phyloP scores from a whole-genome alignment of 2,329 filamentous ascomycete species.

The Fusarium goolgardi region DNA sequence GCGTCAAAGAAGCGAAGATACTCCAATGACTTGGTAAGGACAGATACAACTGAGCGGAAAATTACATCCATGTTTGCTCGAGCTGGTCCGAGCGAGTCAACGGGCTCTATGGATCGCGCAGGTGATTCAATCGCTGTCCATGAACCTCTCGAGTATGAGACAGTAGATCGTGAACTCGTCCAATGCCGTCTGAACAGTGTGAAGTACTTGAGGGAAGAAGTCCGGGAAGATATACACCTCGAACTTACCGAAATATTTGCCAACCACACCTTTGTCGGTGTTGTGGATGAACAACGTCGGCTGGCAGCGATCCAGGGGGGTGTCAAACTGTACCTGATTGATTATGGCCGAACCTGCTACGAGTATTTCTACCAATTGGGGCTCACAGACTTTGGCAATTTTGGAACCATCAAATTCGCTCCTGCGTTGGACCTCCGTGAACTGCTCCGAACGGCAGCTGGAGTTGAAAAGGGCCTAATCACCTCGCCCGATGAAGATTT shows the following conservation, averaged over 20 bases:
- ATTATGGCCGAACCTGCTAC: conserved; percentile 87
- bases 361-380: conserved; percentile 98
- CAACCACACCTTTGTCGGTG: conserved; percentile 89
- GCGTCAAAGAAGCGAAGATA: conserved; percentile 56
- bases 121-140: conserved; percentile 53
- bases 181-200: conserved; percentile 83
- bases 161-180: conserved; percentile 74
- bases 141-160: conserved; percentile 76
- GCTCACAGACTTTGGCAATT: conserved; percentile 95
- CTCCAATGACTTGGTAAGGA: conserved; percentile 85
- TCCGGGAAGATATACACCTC: conserved; percentile 84
- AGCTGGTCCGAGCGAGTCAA: conserved; percentile 54
- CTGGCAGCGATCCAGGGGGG: conserved; percentile 94
- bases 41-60: conserved; percentile 88
- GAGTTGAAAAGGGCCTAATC: conserved; percentile 69
- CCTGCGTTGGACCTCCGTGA: conserved; percentile 78
- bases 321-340: conserved; percentile 89
- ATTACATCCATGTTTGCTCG: conserved; percentile 92
- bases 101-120: conserved; percentile 32
- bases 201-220: conserved; percentile 82
- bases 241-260: conserved; percentile 89
- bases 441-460: conserved; percentile 78
- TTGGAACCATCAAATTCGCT: conserved; percentile 83
- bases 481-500: conserved; percentile 64
- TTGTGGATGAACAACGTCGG: conserved; percentile 87